Base-by-base conservation (phyloP, 192 early-diverging fungal genomes). In the Lobosporangium transversale region DNA sequence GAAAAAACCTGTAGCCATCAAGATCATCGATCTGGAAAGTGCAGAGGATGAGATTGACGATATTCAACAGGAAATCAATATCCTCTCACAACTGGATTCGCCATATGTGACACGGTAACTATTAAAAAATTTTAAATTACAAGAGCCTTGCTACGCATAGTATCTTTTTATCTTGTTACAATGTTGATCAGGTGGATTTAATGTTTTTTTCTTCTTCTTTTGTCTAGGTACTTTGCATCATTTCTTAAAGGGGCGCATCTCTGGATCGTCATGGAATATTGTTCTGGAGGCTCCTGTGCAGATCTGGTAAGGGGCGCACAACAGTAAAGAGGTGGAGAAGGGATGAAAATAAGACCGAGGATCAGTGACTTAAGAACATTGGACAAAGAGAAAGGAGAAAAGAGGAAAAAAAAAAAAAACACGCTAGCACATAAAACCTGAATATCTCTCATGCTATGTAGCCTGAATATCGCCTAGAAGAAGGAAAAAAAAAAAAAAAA, bases 241-340 rank as follows among this genome's bases (percentile, higher is more conserved):
- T 98, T 89, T 79, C 84, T 97, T 55, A 94, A 95, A 65, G 92
- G 87, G 2, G 88, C 93, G 21, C 86, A 94, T 60, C 84, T 99
- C 49, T 99, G 96, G 96, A 97, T 99, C 31, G 91, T 97, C n/a
- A 99, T 97, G 96, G 96, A 97, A 82, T 97, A 92, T 71, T 97
- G 95, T 71, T 90, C 87, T 32, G 98, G 98, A 30, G 96, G 97
- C 21, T 96, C 94, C 10, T 97, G 95, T 66, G 87, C 91, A 23
- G 96, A 99, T 70, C 83, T 99, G 67, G 92, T 95, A 85, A 44
- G 82, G 17, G 20, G 44, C 33, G 24, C 6, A 24, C 23, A 50
- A 23, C 11, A 26, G 17, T 27, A 44, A 20, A 5, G 20, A 49
- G 4, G 37, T 31, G 29, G 26, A 21, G 61, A 30, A n/a, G n/a